Evolutionary conservation across 352 stramenopile species (phyloP), one percentile per base, ranked within the genome.

Genomic region (Phytophthora kernoviae): DNA sequence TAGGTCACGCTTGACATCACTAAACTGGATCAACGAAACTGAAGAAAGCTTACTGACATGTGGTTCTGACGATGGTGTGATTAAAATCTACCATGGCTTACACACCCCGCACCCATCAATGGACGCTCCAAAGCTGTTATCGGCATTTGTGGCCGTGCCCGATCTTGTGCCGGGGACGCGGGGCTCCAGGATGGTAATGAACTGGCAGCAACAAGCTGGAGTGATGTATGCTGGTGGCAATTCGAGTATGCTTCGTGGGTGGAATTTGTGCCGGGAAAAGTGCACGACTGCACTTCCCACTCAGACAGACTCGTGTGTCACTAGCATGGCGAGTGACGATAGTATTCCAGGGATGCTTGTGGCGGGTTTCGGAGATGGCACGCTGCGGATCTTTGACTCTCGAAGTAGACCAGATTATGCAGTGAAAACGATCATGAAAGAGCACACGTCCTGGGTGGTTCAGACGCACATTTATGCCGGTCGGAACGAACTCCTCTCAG

Each of bases 1-100:
- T 53, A 93, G 85, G 6, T 94, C 86, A 22, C 73, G 95, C 20
- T 89, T 99, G 61, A 99, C 97, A 24, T 93, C 95, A 0, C 78
- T 98, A 20, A 87, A 77, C 39, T 99, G 97, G 97, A 97, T 99
- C 39, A 99, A 99, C 75, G 93, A 98, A 72, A 78, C 77, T 1
- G 84, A 92, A 26, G 82, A 96, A 59, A 97, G 92, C 46, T 73
- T 99, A 3, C 77, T 99, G 32, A 88, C 98, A 5, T 97, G 94
- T 36, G 98, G 93, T 17, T 98, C 91, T 18, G 97, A 98, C 58
- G 97, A 99, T 68, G 98, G 98, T 4, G 91, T 98, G 2, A 96
- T 99, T 40, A 89, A 97, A 24, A 86, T 99, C 30, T 99, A 98
- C 75, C 83, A 98, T 20, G 94, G 90, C 0, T 66, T 95, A 20